Evolutionary conservation across 768 basidiomycete species (phyloP).

Genomic region (Leccinellum rugosiceps): DNA sequence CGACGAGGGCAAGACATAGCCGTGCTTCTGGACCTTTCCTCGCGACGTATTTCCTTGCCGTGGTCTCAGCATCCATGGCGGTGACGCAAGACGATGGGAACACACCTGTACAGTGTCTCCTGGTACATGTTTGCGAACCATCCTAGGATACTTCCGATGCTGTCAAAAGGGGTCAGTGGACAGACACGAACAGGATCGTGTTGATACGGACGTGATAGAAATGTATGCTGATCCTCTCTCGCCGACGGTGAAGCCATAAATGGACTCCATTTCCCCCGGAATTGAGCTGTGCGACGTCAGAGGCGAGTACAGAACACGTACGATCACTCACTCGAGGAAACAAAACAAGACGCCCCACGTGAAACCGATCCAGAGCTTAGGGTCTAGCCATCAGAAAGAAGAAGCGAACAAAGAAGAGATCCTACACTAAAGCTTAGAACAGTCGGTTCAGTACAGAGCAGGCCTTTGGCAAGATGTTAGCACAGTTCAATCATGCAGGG

Average conservation of each 20-base stretch:
- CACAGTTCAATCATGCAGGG: neutral
- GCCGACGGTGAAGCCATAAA: slow-evolving; percentile 60
- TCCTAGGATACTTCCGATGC: slow-evolving; percentile 54
- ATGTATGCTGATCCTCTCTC: slow-evolving; percentile 59
- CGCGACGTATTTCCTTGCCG: slow-evolving; percentile 26
- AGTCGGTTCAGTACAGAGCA: slow-evolving; percentile 53
- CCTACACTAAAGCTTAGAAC: slow-evolving; percentile 71
- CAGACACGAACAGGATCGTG: too few relatives aligned
- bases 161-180: slow-evolving; percentile 23
- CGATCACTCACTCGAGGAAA: slow-evolving; percentile 50
- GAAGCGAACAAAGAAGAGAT: neutral
- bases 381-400: neutral
- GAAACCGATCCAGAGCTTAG: slow-evolving; percentile 68
- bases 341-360: slow-evolving; percentile 76
- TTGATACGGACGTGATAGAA: slow-evolving; percentile 46
- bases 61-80: slow-evolving; percentile 4
- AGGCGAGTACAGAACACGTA: neutral
- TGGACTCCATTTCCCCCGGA: slow-evolving; percentile 48
- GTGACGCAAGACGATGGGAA: neutral
- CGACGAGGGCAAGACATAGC: slow-evolving; percentile 53
- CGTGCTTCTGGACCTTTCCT: slow-evolving; percentile 53
- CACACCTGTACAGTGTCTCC: slow-evolving; percentile 49
- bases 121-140: slow-evolving; percentile 45
- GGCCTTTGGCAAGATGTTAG: slow-evolving; percentile 9
- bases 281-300: slow-evolving; percentile 43